Conservation (phyloP, 2,329 filamentous ascomycete species). For the Cytospora piceae region DNA sequence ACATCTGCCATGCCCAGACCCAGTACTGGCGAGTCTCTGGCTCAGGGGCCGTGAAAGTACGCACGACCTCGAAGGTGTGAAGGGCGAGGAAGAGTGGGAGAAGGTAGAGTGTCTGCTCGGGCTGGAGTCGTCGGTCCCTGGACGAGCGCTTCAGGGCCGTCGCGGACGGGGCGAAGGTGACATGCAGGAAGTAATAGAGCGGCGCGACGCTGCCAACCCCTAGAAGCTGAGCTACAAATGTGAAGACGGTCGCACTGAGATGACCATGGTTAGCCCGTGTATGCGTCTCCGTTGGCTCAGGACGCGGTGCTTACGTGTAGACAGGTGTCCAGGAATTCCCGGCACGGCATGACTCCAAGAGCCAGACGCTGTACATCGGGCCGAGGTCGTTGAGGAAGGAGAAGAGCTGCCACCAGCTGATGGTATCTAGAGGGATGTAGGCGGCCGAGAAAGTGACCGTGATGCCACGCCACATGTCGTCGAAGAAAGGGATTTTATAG, state of each 20-base stretch:
- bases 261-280: background rate
- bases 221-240: conserved; percentile 10
- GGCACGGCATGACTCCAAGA: conserved; percentile 33
- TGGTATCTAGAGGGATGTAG: conserved; percentile 30
- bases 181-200: conserved; percentile 8
- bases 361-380: conserved; percentile 34
- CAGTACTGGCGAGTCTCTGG: conserved; percentile 33
- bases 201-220: conserved; percentile 9
- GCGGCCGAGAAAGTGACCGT: conserved; percentile 32
- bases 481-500: conserved; percentile 28
- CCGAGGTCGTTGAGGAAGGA: conserved; percentile 35
- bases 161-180: conserved; percentile 4
- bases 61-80: conserved; percentile 33
- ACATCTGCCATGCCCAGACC: conserved; percentile 36
- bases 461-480: conserved; percentile 32
- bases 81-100: conserved; percentile 30
- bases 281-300: background rate
- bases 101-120: conserved; percentile 1
- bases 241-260: conserved; percentile 3
- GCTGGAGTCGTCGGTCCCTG: background rate
- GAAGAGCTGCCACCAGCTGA: conserved; percentile 35
- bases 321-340: conserved; percentile 31
- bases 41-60: conserved; percentile 32
- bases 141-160: conserved; percentile 5
- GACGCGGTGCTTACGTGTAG: conserved; percentile 32